phyloP scores from a whole-genome alignment of 768 basidiomycete species.

The Mrakia frigida region DNA sequence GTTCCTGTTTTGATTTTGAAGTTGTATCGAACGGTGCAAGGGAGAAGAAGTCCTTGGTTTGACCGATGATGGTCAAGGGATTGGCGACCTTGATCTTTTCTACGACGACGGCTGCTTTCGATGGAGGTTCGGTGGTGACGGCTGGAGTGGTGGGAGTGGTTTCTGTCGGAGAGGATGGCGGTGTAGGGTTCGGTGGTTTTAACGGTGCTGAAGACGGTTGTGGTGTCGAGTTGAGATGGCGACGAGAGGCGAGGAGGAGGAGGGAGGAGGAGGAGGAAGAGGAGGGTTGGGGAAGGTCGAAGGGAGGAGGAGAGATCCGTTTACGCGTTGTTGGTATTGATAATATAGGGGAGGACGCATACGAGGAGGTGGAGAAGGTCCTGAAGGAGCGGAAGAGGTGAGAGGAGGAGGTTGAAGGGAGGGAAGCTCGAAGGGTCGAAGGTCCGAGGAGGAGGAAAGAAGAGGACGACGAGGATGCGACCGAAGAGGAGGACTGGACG shows the following conservation, averaged over 20 bases:
- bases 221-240: constrained; percentile 8
- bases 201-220: neutral
- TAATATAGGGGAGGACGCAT: neutral
- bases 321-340: neutral
- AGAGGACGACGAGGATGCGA: neutral
- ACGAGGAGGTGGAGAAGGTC: neutral
- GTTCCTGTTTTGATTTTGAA: constrained; percentile 3
- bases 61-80: neutral
- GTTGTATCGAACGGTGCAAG: constrained; percentile 14
- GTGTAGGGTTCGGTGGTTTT: constrained; percentile 1
- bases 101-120: neutral
- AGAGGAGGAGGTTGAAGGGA: neutral
- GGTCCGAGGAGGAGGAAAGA: neutral
- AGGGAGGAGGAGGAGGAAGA: neutral
- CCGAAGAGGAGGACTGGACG: neutral
- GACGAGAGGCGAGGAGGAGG: neutral
- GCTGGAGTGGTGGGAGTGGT: neutral
- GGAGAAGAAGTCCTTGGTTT: constrained; percentile 7
- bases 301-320: neutral
- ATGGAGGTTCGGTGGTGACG: neutral
- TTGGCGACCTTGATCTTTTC: constrained; percentile 2
- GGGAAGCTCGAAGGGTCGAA: neutral
- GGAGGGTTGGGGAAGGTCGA: constrained; percentile 10
- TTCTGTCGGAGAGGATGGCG: no score
- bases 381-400: neutral